Base-by-base conservation (phyloP, 2,329 filamentous ascomycete species). In the Fusarium humuli region DNA sequence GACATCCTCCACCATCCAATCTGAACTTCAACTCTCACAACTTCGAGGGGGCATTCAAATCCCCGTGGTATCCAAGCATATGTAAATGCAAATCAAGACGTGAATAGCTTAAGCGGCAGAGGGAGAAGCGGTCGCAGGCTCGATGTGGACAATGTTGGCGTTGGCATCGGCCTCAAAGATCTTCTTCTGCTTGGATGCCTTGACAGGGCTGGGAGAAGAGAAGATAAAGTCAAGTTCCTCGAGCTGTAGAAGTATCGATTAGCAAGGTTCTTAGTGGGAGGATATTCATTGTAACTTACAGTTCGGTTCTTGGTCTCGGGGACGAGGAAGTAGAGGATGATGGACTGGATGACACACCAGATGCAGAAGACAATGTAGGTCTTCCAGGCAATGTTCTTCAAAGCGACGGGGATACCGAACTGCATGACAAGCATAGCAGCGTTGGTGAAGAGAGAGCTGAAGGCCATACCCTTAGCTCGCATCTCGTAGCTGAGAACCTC, bases 381-480 rank as follows among this genome's bases (percentile, higher is more conserved):
- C 65, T 83, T 82, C 85, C 84, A 88, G 1, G 79, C 81, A 49
- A 88, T 87, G 52, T 82, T 80, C 27, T 82, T 78, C 41, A 87
- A 78, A 4, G 83, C 80, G 3, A 86, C 82, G 0, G 83, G 83
- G 44, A 81, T 82, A 54, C 78, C 82, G 59, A 83, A 83, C 74
- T 84, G 81, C 68, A 82, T 84, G 56, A 70, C 61, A 55, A 76
- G 72, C 58, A 72, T 68, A 5, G 73, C 61, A 56, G 81, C 79
- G 61, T 82, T 42, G 87, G 81, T 82, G 71, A 78, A 81, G 64
- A 81, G 77, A 54, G 77, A 83, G 74, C 75, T 83, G 70, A 87
- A 83, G 3, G 83, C 85, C 83, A 87, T 87, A 16, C 85, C 85
- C 78, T 87, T 87, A 54, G 84, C 86, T 55, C 86, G 81, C 71